Conservation (phyloP, 75 land plant species). For the Selaginella moellendorffii region DNA sequence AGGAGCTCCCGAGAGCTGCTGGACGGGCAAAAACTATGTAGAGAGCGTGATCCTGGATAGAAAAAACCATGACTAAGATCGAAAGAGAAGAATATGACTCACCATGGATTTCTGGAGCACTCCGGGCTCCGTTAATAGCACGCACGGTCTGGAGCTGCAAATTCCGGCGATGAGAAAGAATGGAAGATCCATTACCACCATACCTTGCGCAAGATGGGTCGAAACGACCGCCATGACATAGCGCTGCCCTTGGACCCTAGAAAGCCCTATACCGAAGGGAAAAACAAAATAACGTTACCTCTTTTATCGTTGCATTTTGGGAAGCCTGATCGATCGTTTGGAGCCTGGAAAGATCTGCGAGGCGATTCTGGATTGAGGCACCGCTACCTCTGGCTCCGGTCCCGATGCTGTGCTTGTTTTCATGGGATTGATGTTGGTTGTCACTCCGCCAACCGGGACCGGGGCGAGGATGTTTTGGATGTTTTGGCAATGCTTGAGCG, state of each 20-base stretch:
- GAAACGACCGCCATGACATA: conserved; percentile 12
- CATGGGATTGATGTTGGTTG: no score
- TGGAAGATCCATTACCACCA: neutral
- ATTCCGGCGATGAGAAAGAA: neutral
- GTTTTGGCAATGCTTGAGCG: neutral
- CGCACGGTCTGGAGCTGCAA: neutral
- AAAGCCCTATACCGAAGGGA: neutral
- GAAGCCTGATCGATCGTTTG: neutral
- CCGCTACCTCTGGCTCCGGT: no score
- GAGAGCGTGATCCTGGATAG: no score
- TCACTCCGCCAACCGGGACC: no score
- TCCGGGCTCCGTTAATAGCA: neutral
- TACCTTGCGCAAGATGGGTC: conserved; percentile 12
- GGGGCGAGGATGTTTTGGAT: neutral
- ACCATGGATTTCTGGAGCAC: neutral
- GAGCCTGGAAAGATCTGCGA: neutral
- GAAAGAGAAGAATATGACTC: neutral
- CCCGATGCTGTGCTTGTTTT: no score
- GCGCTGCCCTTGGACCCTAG: neutral
- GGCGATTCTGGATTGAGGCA: neutral
- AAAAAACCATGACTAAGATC: neutral
- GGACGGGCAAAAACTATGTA: no score
- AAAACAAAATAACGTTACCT: neutral
- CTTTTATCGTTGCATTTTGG: neutral
- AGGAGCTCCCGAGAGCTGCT: neutral